A percentile compares a stretch with the other conserved stretches of the same genome.
These are phyloP conservation scores for Boletus patriciae DNA, from an alignment of 768 basidiomycete genomes.

Conservation along the genomic window DNA sequence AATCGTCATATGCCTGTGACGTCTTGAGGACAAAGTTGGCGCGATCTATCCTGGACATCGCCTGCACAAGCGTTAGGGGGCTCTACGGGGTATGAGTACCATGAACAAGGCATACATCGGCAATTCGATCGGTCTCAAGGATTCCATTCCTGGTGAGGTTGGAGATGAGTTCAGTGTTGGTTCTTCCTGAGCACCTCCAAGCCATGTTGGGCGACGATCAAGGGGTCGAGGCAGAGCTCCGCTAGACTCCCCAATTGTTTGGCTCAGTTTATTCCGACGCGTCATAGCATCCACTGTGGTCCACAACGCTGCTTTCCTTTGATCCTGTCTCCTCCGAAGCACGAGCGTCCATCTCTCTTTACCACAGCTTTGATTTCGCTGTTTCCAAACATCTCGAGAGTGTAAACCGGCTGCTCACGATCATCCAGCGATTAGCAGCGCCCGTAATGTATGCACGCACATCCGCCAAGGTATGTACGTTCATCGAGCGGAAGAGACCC, in stretches of 20 bases:
- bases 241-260: slow-evolving; percentile 7
- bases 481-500: not conserved
- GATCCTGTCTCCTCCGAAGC: not conserved
- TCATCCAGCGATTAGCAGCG: not conserved
- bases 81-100: not conserved
- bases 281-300: not conserved
- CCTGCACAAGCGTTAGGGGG: slow-evolving; percentile 39
- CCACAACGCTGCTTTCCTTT: not conserved
- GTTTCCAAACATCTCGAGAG: not conserved
- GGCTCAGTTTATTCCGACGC: slow-evolving; percentile 3
- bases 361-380: not conserved
- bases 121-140: slow-evolving; percentile 54
- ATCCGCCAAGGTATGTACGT: slow-evolving; percentile 29
- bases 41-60: slow-evolving; percentile 69
- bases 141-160: slow-evolving; percentile 61
- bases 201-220: slow-evolving; percentile 53
- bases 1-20: slow-evolving; percentile 69
- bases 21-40: slow-evolving; percentile 59
- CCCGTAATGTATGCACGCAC: slow-evolving; percentile 31
- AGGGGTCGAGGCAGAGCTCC: not conserved
- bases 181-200: slow-evolving; percentile 72
- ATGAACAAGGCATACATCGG: slow-evolving; percentile 43
- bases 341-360: not conserved
- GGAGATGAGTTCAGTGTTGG: slow-evolving; percentile 69
- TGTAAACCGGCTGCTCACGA: not conserved